Base-by-base conservation (phyloP, 2,329 filamentous ascomycete genomes). In the Penicillium sp. region DNA sequence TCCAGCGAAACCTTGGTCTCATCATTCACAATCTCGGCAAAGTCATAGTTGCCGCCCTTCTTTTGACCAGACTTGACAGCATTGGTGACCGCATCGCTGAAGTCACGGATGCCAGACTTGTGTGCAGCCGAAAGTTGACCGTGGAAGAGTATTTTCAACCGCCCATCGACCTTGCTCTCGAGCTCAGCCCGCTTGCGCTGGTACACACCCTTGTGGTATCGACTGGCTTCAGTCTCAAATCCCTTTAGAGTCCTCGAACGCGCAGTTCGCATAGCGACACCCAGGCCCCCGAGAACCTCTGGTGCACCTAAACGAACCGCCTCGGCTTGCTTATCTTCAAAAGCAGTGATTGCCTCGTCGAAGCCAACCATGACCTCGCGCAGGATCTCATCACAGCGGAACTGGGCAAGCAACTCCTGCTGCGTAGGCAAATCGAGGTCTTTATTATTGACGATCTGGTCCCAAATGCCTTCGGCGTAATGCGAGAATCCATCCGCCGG, bases 361-460 rank as follows among this genome's bases (percentile, higher is more conserved):
- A 98, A 98, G 2, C 77, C 79, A 37, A 90, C 73, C 49, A 95
- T 78, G 10, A 95, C 93, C 66, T 96, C 92, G 55, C 91, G 81
- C 33, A 90, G 82, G 50, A 98, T 98, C 72, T 98, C 93, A 68
- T 98, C 93, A 70, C 93, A 98, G 58, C 93, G 84, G 75, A 97
- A 98, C 69, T 98, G 93, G 9, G 93, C 93, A 46, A 98, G 80
- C 40, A 98, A 79, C 69, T 98, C 93, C 72, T 98, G 93, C 68
- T 98, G 93, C 0, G 93, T 97, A 3, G 93, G 93, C 51, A 98
- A 73, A 71, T 98, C 93, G 47, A 98, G 78, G 65, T 98, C 93
- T 72, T 98, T 98, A 79, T 98, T 98, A 76, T 92, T 88, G 62
- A 95, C 91, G 66, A 98, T 98, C 72, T 97, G 92, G 64, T 97